Conservation (phyloP, 2,329 filamentous ascomycete genomes). For the Exophiala calicioides region DNA sequence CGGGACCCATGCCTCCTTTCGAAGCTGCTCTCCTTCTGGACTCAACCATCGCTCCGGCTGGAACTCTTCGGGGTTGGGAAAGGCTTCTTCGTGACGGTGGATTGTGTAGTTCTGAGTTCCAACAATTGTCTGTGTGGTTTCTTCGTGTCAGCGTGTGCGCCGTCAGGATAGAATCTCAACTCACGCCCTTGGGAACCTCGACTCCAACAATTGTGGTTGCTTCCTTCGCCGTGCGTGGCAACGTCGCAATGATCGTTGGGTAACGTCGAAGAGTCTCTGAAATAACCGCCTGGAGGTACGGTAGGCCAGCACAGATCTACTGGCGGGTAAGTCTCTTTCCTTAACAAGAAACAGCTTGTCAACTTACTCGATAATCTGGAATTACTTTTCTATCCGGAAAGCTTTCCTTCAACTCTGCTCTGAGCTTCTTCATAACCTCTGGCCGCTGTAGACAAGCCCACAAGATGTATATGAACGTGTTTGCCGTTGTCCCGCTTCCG, state of each 20-base stretch:
- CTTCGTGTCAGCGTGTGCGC: too few species aligned
- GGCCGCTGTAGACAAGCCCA: conserved; percentile 4
- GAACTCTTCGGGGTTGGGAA: conserved; percentile 29
- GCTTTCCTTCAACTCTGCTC: conserved; percentile 1
- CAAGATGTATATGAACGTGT: conserved; percentile 18
- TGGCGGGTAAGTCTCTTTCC: not conserved
- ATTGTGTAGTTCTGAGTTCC: conserved; percentile 18
- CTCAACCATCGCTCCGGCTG: conserved; percentile 30
- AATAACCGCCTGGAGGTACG: conserved; percentile 37
- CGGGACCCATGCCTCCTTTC: conserved; percentile 8
- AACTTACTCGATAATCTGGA: conserved; percentile 10
- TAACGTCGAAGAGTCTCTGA: conserved; percentile 33
- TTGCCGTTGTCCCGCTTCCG: conserved; percentile 18
- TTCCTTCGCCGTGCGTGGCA: conserved; percentile 24
- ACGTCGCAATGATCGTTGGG: conserved; percentile 15
- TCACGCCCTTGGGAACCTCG: conserved; percentile 29
- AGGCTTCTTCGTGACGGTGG: conserved; percentile 23
- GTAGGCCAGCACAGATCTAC: conserved; percentile 27
- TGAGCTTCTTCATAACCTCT: conserved; percentile 11
- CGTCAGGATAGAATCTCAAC: not conserved
- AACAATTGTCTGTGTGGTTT: conserved; percentile 9
- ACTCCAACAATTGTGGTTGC: conserved; percentile 17
- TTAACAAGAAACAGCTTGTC: not conserved
- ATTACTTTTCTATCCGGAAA: not conserved
- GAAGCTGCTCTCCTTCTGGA: conserved; percentile 3